phyloP scores from a whole-genome alignment of 345 rosid genomes.

The Lagerstroemia speciosa region DNA sequence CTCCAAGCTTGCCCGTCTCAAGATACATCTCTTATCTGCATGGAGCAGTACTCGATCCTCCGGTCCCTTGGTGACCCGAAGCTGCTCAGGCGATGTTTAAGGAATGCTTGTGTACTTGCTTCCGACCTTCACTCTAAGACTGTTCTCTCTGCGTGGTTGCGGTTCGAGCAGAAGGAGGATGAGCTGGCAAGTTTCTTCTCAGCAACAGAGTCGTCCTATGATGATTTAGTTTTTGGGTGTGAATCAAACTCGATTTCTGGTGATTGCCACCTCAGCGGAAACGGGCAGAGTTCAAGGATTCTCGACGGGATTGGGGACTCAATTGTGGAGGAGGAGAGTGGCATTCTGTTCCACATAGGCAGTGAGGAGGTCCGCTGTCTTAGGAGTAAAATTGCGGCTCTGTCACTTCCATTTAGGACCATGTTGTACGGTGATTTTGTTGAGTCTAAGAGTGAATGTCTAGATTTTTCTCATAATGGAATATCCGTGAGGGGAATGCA shows the following conservation, averaged over 20 bases:
- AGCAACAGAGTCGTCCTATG: conserved; percentile 50
- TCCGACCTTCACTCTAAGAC: conserved; percentile 62
- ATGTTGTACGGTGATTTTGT: conserved; percentile 74
- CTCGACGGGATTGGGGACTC: conserved; percentile 20
- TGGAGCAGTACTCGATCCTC: conserved; percentile 60
- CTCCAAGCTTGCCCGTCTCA: conserved; percentile 33
- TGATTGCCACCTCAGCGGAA: neutral
- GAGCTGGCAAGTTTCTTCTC: conserved; percentile 50
- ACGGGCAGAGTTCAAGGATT: neutral
- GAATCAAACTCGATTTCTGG: conserved; percentile 28
- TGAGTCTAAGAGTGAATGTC: conserved; percentile 42
- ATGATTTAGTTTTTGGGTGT: conserved; percentile 38
- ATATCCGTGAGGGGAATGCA: conserved; percentile 66
- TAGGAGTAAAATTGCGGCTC: conserved; percentile 55
- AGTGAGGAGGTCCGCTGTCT: conserved; percentile 46
- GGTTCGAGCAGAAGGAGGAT: conserved; percentile 69
- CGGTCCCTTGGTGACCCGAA: conserved; percentile 67
- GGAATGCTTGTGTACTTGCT: conserved; percentile 56
- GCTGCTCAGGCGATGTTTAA: conserved; percentile 64
- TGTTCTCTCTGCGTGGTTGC: conserved; percentile 79
- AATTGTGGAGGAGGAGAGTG: conserved; percentile 32
- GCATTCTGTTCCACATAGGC: conserved; percentile 45
- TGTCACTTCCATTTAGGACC: conserved; percentile 64
- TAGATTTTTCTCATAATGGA: conserved; percentile 56
- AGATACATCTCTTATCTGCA: conserved; percentile 34